Evolutionary conservation across 169 alveolate genomes (phyloP), one percentile per base, ranked within the genome.

Genomic region (Babesia microti): DNA sequence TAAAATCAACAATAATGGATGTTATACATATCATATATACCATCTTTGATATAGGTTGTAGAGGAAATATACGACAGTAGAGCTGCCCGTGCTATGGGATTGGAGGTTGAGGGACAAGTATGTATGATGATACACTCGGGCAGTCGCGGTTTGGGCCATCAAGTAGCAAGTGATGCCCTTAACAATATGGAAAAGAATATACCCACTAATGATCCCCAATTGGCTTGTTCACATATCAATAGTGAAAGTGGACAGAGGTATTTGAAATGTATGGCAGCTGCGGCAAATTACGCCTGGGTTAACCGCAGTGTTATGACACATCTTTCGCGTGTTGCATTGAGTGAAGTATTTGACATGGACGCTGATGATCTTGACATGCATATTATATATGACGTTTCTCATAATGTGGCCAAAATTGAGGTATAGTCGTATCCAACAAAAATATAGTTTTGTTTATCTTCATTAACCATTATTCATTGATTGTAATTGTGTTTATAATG

Each of bases 281-380:
- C 93, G 14, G 82, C 91, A 22, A 86, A 86, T 78, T 86, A 79
- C 51, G 93, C 93, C 22, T 86, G 93, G 93, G 90, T 86, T 34
- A 86, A 86, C 51, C 66, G 92, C 39, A 59, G 79, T 14, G 74
- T 72, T 35, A 68, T 75, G 78, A 67, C 79, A 0, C 61, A 61
- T 36, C 44, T 72, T 44, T 46, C 71, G 23, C 49, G 80, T 39
- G 68, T 63, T 18, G 46, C 85, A 0, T 61, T 61, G 21, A 41
- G 70, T 24, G 68, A 83, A 61, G 83, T 80, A 15, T 63, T 86
- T 59, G 41, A 47, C 37, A 75, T 61, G 28, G 47, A 85, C 6
- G 87, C 93, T 0, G 93, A 86, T 30, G 93, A 86, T 49, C 53
- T 86, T 50, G 93, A 86, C 58, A 86, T 86, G 93, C 90, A 86